Base-by-base conservation (phyloP, 140 eudicot species). In the Senecio squalidus region DNA sequence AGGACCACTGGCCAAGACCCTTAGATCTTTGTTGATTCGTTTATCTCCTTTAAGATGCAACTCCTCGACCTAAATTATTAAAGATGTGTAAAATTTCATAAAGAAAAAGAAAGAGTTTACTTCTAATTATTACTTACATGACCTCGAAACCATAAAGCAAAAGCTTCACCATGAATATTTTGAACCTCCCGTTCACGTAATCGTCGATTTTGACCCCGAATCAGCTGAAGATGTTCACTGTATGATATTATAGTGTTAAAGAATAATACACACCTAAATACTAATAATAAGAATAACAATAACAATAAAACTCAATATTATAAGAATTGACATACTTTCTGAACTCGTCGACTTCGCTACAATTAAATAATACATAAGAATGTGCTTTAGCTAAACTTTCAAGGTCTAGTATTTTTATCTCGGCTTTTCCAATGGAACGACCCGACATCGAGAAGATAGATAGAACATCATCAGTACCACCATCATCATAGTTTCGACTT, bases 141-240 rank as follows among this genome's bases (percentile, higher is more conserved):
- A 13, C 33, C 24, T 55, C 20, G 48, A 29, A 67, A 67, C 64
- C 57, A 67, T 14, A 8, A 4, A 5, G 30, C 38, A 67, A 67
- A 55, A 17, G 15, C 55, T 30, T 67, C 64, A 1, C 34, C 43
- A 41, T 67, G 72, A 2, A 39, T 15, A 28, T 27, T 38, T 8
- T 67, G 58, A 55, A n/a, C n/a, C n/a, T n/a, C n/a, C n/a, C n/a
- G n/a, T n/a, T n/a, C n/a, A n/a, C n/a, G n/a, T n/a, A n/a, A n/a
- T n/a, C n/a, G n/a, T n/a, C n/a, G n/a, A n/a, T n/a, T n/a, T n/a
- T n/a, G n/a, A n/a, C n/a, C n/a, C n/a, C n/a, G n/a, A n/a, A n/a
- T n/a, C n/a, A n/a, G n/a, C n/a, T n/a, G n/a, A n/a, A n/a, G n/a
- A n/a, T n/a, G n/a, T n/a, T n/a, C n/a, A n/a, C n/a, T n/a, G n/a